phyloP scores from a whole-genome alignment of 352 stramenopile genomes.

The Salisapilia sapeloensis region DNA sequence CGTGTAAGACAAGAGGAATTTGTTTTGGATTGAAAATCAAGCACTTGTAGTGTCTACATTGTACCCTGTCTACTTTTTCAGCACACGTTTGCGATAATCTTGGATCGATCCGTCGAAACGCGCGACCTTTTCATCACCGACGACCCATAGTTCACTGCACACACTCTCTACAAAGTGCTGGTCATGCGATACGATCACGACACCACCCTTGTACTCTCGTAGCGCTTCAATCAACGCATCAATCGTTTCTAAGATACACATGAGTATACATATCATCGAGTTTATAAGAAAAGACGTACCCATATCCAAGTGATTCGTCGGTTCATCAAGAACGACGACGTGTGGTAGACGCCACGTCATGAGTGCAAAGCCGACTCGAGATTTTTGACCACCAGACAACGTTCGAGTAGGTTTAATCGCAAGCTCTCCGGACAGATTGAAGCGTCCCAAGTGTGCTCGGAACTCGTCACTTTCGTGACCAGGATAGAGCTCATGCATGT shows the following conservation, averaged over 20 bases:
- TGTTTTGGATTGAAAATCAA: no score
- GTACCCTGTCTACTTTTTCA: conserved; percentile 18
- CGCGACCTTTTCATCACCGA: conserved; percentile 54
- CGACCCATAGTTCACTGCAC: conserved; percentile 88
- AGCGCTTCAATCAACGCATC: conserved; percentile 91
- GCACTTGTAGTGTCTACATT: conserved; percentile 4
- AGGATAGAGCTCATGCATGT: conserved; percentile 84
- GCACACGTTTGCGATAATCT: conserved; percentile 69
- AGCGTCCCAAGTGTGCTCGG: conserved; percentile 88
- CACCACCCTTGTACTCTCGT: conserved; percentile 90
- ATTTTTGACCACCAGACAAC: conserved; percentile 94
- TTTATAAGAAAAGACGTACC: conserved; percentile 28
- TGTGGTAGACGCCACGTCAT: conserved; percentile 92
- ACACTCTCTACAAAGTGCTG: conserved; percentile 96
- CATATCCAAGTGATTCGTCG: conserved; percentile 94
- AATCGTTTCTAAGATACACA: conserved; percentile 40
- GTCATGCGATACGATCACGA: conserved; percentile 96
- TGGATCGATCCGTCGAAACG: conserved; percentile 64
- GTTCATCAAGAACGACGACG: conserved; percentile 94
- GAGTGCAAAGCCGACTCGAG: conserved; percentile 85
- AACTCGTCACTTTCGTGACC: conserved; percentile 79
- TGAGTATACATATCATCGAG: neutral
- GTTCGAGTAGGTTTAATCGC: conserved; percentile 89
- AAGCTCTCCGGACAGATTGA: conserved; percentile 92
- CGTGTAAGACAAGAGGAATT: no score